These are phyloP conservation scores for Marasmius tenuissimus DNA, from an alignment of 1,284 basidiomycete genomes.

Conservation along the genomic window DNA sequence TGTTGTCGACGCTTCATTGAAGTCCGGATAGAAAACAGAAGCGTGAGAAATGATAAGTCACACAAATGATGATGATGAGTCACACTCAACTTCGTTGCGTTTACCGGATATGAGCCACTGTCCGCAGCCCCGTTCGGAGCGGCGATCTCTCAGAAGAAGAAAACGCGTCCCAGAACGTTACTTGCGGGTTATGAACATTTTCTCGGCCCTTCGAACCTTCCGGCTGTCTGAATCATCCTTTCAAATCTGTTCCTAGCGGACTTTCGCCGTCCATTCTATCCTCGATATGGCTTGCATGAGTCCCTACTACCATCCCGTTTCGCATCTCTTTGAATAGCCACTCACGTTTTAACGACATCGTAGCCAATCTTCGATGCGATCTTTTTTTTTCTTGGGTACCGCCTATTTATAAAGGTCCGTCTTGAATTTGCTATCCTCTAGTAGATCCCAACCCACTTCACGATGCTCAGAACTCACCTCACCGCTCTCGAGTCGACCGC, in stretches of 20 bases:
- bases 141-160: background rate
- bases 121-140: background rate
- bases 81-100: too few relatives aligned
- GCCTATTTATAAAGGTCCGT: slow-evolving; percentile 12
- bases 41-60: background rate
- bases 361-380: background rate
- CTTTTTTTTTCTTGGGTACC: background rate
- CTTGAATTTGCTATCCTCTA: background rate
- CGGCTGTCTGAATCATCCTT: background rate
- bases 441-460: background rate
- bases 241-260: background rate
- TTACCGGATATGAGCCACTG: background rate
- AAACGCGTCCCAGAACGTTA: background rate
- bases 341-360: background rate
- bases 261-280: background rate
- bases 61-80: background rate
- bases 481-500: slow-evolving; percentile 50
- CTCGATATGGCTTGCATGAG: background rate
- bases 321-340: background rate
- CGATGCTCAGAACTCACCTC: slow-evolving; percentile 47
- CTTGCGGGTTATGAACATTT: background rate
- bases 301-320: background rate
- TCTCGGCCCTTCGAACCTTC: background rate
- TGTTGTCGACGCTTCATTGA: too few relatives aligned
- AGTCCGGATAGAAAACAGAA: too few relatives aligned